Conservation (phyloP, 192 early-diverging fungal genomes). For the Diversispora epigaea region DNA sequence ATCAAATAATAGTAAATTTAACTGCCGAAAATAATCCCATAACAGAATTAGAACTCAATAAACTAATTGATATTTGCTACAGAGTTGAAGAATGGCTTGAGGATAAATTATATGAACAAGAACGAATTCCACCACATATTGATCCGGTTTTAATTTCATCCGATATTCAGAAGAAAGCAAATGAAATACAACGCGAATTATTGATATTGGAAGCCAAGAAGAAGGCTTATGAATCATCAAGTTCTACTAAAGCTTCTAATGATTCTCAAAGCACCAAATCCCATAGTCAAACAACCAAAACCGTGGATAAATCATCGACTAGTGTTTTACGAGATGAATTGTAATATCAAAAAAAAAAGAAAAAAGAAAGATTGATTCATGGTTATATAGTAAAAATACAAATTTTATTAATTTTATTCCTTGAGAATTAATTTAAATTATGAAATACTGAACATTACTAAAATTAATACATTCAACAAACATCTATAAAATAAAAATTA, state of each 20-base stretch:
- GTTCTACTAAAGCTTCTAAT: constrained; percentile 28
- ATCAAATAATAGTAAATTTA: constrained; percentile 44
- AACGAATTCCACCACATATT: constrained; percentile 51
- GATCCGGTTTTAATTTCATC: constrained; percentile 64
- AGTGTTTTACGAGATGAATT: background rate
- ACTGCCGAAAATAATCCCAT: constrained; percentile 57
- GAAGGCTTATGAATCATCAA: constrained; percentile 58
- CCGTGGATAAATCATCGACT: background rate
- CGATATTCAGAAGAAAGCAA: constrained; percentile 54
- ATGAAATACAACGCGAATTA: constrained; percentile 52
- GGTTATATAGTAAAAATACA: no score
- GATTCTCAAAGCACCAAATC: background rate
- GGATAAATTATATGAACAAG: constrained; percentile 60
- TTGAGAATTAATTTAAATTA: no score
- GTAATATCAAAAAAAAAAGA: background rate
- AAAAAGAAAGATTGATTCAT: no score
- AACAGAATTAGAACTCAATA: constrained; percentile 54
- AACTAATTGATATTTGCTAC: constrained; percentile 53
- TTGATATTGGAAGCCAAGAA: constrained; percentile 52
- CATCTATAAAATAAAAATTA: no score
- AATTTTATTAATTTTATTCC: no score
- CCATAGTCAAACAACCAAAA: constrained; percentile 31
- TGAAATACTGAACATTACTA: no score
- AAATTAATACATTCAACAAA: no score
- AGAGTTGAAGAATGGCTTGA: constrained; percentile 65